Evolutionary conservation across 23 red algal genomes (phyloP), one percentile per base, ranked within the genome.

Genomic region (Agarophyton chilense): DNA sequence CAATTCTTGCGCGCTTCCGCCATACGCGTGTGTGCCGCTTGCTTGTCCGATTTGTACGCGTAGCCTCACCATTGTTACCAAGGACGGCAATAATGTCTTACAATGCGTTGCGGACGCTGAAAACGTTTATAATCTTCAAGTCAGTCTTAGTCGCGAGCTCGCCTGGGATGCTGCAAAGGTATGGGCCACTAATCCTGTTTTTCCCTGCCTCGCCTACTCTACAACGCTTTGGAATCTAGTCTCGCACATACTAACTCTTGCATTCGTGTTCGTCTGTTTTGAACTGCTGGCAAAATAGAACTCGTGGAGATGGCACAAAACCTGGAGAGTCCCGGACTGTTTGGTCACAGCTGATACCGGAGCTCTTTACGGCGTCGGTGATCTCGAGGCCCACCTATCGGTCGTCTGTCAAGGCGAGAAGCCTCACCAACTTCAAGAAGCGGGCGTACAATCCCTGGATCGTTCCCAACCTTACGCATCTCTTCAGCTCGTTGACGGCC

Each of bases 261-360:
- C 22, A 17, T 25, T 36, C 60, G 26, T 83, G 24, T 62, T 40
- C 52, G 34, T 57, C 0, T 11, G 25, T 45, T 6, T 58, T 47
- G 2, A 11, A 50, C 0, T 18, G 10, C 34, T 49, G 68, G 12
- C 16, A 14, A 55, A 46, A 50, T n/a, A 80, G 73, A 68, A 71
- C 28, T 89, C 72, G 24, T 97, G 90, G 90, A 72, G 95, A 33
- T 97, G 95, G 95, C 95, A 92, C 72, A 97, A 97, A 63, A 97
- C 87, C 19, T 97, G 95, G 95, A 84, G 91, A 28, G 74, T 97
- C 16, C 95, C 95, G 14, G 95, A 97, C 36, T 85, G 91, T 42
- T 38, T 85, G 28, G 71, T 97, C 49, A 82, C 71, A 6, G 90
- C 68, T 38, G 92, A 78, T 44, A 51, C 60, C 38, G 42, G 52